Evolutionary conservation across 2,329 filamentous ascomycete genomes (phyloP).

Genomic region (Aspergillus sp.): DNA sequence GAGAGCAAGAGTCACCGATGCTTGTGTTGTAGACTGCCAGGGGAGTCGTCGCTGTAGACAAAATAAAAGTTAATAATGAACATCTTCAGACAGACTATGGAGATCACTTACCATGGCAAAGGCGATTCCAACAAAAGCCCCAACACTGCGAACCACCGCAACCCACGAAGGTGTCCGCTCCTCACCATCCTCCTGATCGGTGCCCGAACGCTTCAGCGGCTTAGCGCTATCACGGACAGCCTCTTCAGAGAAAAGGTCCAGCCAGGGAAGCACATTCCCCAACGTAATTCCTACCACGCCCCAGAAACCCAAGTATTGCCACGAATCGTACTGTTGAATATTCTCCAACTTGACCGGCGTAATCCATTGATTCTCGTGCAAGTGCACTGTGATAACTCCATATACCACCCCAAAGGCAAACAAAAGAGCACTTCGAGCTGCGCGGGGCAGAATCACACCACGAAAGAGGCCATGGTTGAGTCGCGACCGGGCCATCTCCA

Average conservation of each 20-base stretch:
- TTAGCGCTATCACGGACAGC: slow-evolving; percentile 35
- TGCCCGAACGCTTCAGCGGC: slow-evolving; percentile 19
- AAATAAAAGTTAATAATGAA: slow-evolving; percentile 10
- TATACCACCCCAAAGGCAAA: slow-evolving; percentile 79
- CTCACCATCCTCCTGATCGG: slow-evolving; percentile 20
- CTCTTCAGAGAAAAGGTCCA: slow-evolving; percentile 71
- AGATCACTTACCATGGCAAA: slow-evolving; percentile 70
- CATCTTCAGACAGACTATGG: slow-evolving; percentile 1
- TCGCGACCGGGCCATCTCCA: slow-evolving; percentile 29
- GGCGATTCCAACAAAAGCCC: slow-evolving; percentile 68
- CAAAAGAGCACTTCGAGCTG: slow-evolving; percentile 59
- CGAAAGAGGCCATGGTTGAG: slow-evolving; percentile 34
- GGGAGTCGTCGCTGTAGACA: slow-evolving; percentile 69
- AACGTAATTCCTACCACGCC: slow-evolving; percentile 71
- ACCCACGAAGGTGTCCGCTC: slow-evolving; percentile 57
- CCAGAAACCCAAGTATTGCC: slow-evolving; percentile 75
- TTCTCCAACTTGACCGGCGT: slow-evolving; percentile 58
- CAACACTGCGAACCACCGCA: slow-evolving; percentile 62
- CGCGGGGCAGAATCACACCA: slow-evolving; percentile 49
- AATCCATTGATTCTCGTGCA: slow-evolving; percentile 65
- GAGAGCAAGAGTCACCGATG: slow-evolving; percentile 81
- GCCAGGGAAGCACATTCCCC: slow-evolving; percentile 76
- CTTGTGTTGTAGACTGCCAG: slow-evolving; percentile 93
- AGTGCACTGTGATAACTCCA: slow-evolving; percentile 71
- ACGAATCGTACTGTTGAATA: slow-evolving; percentile 48